Evolutionary conservation across 208 protist species (phyloP), one percentile per base, ranked within the genome.

Genomic region (Leishmania major): DNA sequence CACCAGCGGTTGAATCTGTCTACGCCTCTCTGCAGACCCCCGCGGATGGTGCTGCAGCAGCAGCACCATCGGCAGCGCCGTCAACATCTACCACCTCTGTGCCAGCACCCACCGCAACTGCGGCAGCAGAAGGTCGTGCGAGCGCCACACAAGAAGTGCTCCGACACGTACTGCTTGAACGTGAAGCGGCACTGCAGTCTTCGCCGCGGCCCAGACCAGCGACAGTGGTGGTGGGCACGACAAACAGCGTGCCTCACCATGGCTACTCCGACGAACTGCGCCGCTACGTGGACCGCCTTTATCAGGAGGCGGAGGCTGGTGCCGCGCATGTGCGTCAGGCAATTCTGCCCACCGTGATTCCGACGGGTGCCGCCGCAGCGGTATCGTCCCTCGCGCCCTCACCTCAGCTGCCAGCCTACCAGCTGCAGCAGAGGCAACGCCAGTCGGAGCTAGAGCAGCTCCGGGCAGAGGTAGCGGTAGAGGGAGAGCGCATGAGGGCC

Each of bases 401-500:
- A 76, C 49, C 17, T 5, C 43, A 45, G 43, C 69, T 47, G 6
- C 15, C 69, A 51, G 40, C 40, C 69, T 73, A 73, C 43, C 69
- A 47, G 43, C 40, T 73, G 22, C 10, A 72, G 1, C 60, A 70
- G 64, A 75, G 55, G 19, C 83, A 83, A 59, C 83, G 79, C 22
- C 77, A 80, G 37, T 28, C 8, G 35, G 78, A 79, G 40, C 78
- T 87, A 57, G 57, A 90, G 79, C 79, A 90, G 76, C 86, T 96
- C 28, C 83, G 86, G 10, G 78, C 82, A 25, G 93, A 95, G 35
- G 73, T 94, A 8, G 85, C 86, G 35, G 70, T 64, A 66, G 93
- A 97, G 57, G 91, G 89, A 37, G 77, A 80, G 47, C 84, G 89
- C 7, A 87, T 97, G 84, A 75, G 59, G 7, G 72, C 71, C 3